Conservation (phyloP, 176 grass and related monocot species). For the Ensete glaucum region DNA sequence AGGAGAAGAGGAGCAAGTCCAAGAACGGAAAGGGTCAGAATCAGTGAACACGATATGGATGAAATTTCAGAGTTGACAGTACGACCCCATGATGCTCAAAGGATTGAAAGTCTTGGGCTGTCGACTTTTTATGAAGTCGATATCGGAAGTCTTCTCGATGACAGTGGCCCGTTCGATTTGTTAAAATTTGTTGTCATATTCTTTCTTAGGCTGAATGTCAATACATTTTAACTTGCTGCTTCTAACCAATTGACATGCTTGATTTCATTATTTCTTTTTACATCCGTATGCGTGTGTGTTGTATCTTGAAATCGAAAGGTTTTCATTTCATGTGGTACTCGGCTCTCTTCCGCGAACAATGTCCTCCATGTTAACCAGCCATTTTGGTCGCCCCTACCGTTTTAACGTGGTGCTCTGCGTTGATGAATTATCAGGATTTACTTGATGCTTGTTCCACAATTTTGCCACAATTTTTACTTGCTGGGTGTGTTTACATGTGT, state of each 20-base stretch:
- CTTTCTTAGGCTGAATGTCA: not conserved
- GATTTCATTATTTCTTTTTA: too few species aligned
- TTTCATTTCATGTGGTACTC: too few species aligned
- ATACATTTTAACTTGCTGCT: not conserved
- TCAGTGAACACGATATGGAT: not conserved
- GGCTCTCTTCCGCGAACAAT: too few species aligned
- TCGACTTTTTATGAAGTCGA: not conserved
- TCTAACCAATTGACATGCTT: not conserved
- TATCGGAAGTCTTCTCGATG: not conserved
- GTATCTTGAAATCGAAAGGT: too few species aligned
- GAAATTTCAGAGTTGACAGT: not conserved
- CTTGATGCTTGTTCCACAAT: too few species aligned
- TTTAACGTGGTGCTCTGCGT: too few species aligned
- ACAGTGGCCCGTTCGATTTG: not conserved
- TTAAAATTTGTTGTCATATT: not conserved
- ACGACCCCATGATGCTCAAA: not conserved
- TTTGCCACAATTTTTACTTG: too few species aligned
- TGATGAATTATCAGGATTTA: too few species aligned
- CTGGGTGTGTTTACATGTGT: too few species aligned
- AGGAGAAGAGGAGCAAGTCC: constrained; percentile 67
- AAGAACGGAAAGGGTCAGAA: constrained; percentile 49
- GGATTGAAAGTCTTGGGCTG: not conserved
- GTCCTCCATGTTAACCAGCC: too few species aligned
- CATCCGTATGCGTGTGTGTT: too few species aligned
- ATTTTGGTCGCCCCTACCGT: too few species aligned